Conservation (phyloP, 2,329 filamentous ascomycete species). For the Leptographium procerum region DNA sequence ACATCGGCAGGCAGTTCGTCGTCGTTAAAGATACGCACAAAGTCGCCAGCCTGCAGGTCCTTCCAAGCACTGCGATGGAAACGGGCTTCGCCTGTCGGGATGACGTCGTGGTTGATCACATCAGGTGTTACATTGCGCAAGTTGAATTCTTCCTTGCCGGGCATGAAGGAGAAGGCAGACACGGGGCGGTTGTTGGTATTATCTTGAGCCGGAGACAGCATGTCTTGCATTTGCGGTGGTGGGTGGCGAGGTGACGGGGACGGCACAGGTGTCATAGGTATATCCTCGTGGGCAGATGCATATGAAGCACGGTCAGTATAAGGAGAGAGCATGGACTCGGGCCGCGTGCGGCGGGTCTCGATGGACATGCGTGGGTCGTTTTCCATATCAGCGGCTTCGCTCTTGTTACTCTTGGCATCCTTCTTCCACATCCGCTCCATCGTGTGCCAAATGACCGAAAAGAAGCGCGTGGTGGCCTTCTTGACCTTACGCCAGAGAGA, state of each 20-base stretch:
- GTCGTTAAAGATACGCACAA: slow-evolving; percentile 90
- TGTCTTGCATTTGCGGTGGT: slow-evolving; percentile 20
- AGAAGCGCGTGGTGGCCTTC: slow-evolving; percentile 63
- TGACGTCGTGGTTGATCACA: slow-evolving; percentile 61
- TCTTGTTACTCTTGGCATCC: slow-evolving; percentile 37
- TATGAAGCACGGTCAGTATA: slow-evolving; percentile 36
- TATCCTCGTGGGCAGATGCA: slow-evolving; percentile 52
- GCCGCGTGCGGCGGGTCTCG: slow-evolving; percentile 45
- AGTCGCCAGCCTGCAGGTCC: slow-evolving; percentile 87
- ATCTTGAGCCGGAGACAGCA: slow-evolving; percentile 27
- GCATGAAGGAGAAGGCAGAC: slow-evolving; percentile 23
- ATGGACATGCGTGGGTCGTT: slow-evolving; percentile 56
- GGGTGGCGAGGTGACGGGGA: slow-evolving; percentile 54
- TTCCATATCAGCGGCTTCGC: slow-evolving; percentile 29
- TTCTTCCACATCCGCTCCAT: slow-evolving; percentile 37
- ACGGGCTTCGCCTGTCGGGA: slow-evolving; percentile 57
- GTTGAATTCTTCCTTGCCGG: slow-evolving; percentile 22
- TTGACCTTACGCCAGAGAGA: slow-evolving; percentile 81
- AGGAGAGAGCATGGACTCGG: slow-evolving; percentile 42
- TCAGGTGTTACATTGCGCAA: slow-evolving; percentile 37
- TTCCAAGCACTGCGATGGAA: slow-evolving; percentile 97
- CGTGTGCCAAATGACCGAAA: slow-evolving; percentile 40
- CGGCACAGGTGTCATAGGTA: slow-evolving; percentile 91
- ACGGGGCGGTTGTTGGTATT: slow-evolving; percentile 21
- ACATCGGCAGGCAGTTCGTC: slow-evolving; percentile 92